A percentile compares a stretch with the other conserved stretches of the same genome.
phyloP scores from a whole-genome alignment of 192 early-diverging fungal genomes.

The Mortierella claussenii region DNA sequence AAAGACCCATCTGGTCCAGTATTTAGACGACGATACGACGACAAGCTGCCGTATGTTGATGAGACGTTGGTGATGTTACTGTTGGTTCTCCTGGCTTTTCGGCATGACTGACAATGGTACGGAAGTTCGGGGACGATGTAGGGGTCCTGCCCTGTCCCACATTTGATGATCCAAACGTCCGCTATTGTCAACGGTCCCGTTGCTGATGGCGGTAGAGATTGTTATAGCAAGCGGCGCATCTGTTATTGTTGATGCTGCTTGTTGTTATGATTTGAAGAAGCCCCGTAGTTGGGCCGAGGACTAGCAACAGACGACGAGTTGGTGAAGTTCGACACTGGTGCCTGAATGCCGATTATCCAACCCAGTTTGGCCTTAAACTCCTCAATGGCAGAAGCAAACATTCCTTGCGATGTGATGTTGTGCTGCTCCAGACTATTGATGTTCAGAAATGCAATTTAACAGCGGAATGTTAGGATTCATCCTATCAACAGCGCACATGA shows the following conservation, averaged over 20 bases:
- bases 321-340: conserved; percentile 1
- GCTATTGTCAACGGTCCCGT: not conserved
- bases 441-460: not conserved
- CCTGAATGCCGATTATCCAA: conserved; percentile 77
- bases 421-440: conserved; percentile 68
- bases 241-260: conserved; percentile 20
- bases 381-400: conserved; percentile 68
- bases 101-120: conserved; percentile 5
- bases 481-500: not conserved
- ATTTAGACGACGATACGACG: too few relatives aligned
- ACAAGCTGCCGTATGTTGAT: too few relatives aligned
- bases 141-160: conserved; percentile 11
- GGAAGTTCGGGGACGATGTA: not conserved
- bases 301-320: not conserved
- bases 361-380: conserved; percentile 71
- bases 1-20: too few relatives aligned
- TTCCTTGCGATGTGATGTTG: conserved; percentile 64
- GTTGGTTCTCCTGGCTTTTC: too few relatives aligned
- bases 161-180: not conserved
- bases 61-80: too few relatives aligned
- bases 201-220: conserved; percentile 5
- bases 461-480: too few relatives aligned
- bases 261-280: conserved; percentile 12
- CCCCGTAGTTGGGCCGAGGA: conserved; percentile 2
- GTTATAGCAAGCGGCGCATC: not conserved